Evolutionary conservation across 2,329 filamentous ascomycete species (phyloP).

Genomic region (Neofusicoccum umdonicola): DNA sequence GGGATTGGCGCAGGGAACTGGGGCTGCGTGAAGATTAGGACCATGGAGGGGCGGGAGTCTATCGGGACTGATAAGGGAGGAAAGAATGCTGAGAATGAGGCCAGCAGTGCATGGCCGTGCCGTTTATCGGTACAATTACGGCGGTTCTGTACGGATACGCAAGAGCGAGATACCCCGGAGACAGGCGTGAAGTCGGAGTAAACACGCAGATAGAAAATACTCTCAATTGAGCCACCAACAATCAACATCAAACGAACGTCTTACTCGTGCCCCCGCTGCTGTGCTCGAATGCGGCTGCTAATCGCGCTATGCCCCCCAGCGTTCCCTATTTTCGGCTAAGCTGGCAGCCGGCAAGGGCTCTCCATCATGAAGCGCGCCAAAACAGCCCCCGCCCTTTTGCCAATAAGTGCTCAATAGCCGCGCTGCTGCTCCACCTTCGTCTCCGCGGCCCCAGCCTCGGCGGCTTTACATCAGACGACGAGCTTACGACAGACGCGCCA

Average conservation of each 20-base stretch:
- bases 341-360: neutral
- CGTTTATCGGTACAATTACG: neutral
- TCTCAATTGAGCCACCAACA: neutral
- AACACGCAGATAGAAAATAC: neutral
- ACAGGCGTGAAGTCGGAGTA: neutral
- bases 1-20: constrained; percentile 3
- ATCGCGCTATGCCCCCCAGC: neutral
- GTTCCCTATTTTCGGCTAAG: neutral
- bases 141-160: neutral
- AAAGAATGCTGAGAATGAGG: neutral
- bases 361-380: neutral
- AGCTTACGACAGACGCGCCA: neutral
- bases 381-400: neutral
- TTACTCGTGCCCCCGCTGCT: neutral
- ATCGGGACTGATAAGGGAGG: neutral
- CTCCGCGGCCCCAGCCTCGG: neutral
- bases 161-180: neutral
- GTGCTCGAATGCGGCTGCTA: neutral
- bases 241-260: neutral
- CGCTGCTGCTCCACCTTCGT: neutral
- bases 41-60: neutral
- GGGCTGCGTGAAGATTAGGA: neutral
- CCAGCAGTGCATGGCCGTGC: neutral
- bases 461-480: neutral
- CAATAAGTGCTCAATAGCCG: neutral